These are phyloP conservation scores for Aspergillus sp. DNA, from an alignment of 2,329 filamentous ascomycete species.

Conservation along the genomic window DNA sequence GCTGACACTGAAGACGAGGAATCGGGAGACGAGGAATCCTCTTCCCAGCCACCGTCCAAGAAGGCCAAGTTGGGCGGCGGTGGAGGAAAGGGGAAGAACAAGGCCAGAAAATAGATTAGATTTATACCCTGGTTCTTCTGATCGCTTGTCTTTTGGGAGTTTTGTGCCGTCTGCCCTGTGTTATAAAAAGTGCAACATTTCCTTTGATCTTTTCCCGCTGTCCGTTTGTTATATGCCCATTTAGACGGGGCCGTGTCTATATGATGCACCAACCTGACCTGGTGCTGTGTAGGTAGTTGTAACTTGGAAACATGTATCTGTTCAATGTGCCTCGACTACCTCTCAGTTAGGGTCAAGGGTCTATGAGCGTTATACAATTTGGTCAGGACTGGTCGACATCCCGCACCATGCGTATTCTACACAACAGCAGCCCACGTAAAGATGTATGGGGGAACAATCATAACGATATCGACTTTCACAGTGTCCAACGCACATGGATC, in stretches of 20 bases:
- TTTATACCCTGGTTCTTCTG: conserved; percentile 22
- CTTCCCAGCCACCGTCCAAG: conserved; percentile 32
- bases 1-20: conserved; percentile 48
- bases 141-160: conserved; percentile 11
- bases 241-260: not conserved
- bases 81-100: conserved; percentile 32
- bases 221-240: conserved; percentile 1
- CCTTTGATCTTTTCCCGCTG: not conserved
- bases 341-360: too few relatives aligned
- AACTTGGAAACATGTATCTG: not conserved
- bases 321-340: not conserved
- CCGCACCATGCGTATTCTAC: too few relatives aligned
- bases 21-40: conserved; percentile 27
- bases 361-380: too few relatives aligned
- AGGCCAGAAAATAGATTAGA: conserved; percentile 33
- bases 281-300: not conserved
- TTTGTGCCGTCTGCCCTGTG: conserved; percentile 4
- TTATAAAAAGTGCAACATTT: conserved; percentile 1
- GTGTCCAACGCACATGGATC: too few relatives aligned
- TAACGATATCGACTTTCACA: not conserved
- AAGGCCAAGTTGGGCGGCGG: conserved; percentile 30
- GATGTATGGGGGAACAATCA: not conserved
- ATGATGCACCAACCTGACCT: conserved; percentile 2
- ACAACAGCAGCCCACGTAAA: too few relatives aligned
- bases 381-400: too few relatives aligned